These are phyloP conservation scores for Marasmius tenuissimus DNA, from an alignment of 1,284 basidiomycete species.

Conservation along the genomic window DNA sequence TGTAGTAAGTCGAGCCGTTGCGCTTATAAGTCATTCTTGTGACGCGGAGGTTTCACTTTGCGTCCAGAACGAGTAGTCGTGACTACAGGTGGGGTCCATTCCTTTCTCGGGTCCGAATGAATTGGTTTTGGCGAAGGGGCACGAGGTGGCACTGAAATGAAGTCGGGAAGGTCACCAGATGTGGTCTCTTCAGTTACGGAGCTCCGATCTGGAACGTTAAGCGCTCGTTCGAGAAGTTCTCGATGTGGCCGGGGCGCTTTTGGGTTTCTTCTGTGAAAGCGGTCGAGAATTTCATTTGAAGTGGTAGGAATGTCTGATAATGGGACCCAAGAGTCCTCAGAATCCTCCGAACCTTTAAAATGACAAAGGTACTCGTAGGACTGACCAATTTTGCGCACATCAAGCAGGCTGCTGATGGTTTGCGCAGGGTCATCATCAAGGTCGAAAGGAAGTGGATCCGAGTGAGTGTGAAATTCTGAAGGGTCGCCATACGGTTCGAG, in stretches of 20 bases:
- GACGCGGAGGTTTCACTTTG: background rate
- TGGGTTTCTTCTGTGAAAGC: background rate
- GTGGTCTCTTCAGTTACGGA: too few species aligned
- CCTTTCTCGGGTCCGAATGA: background rate
- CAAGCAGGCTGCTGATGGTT: background rate
- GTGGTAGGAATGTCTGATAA: background rate
- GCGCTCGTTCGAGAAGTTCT: background rate
- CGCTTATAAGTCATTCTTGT: too few species aligned
- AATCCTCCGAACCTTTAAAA: background rate
- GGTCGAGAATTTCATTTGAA: background rate
- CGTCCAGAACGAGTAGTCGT: background rate
- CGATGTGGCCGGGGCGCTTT: background rate
- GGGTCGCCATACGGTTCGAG: background rate
- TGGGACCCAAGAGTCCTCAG: background rate
- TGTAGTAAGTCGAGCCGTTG: too few species aligned
- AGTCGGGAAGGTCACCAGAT: too few species aligned
- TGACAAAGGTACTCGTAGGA: background rate
- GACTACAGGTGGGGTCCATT: background rate
- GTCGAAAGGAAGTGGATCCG: background rate
- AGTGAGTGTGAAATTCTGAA: background rate
- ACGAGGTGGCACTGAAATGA: background rate
- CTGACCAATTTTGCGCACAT: background rate
- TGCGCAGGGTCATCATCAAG: background rate
- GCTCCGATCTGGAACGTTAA: too few species aligned
- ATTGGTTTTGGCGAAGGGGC: background rate